phyloP scores from a whole-genome alignment of 1,284 basidiomycete species.

The Phylloboletellus chloephorus region DNA sequence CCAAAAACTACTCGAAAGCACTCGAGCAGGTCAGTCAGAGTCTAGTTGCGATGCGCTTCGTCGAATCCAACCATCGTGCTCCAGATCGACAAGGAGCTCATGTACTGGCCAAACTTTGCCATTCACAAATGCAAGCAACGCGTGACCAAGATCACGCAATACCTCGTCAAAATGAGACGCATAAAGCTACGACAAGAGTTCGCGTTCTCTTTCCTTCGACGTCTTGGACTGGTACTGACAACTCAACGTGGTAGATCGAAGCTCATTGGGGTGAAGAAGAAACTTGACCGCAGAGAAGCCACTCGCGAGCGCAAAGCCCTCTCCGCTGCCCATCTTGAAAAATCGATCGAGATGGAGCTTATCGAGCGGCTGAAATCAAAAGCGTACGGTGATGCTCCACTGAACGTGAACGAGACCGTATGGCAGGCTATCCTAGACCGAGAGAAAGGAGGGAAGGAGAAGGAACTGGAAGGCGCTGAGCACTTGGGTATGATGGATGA shows the following conservation, averaged over 20 bases:
- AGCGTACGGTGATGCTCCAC: slow-evolving; percentile 94
- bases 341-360: slow-evolving; percentile 93
- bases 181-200: slow-evolving; percentile 87
- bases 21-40: slow-evolving; percentile 78
- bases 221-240: slow-evolving; percentile 3
- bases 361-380: slow-evolving; percentile 93
- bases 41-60: background rate
- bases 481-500: slow-evolving; percentile 45
- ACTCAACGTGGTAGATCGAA: slow-evolving; percentile 60
- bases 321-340: slow-evolving; percentile 89
- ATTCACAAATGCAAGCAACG: slow-evolving; percentile 99
- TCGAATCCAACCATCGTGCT: background rate
- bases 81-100: slow-evolving; percentile 90
- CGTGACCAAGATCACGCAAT: slow-evolving; percentile 98
- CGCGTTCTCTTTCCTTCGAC: slow-evolving; percentile 33
- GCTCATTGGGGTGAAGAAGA: slow-evolving; percentile 94
- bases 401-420: slow-evolving; percentile 97
- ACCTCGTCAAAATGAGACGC: slow-evolving; percentile 96
- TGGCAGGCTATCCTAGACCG: slow-evolving; percentile 89
- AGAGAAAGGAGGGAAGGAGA: slow-evolving; percentile 53
- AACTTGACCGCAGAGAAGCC: slow-evolving; percentile 91
- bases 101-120: slow-evolving; percentile 97
- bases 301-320: slow-evolving; percentile 94
- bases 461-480: slow-evolving; percentile 44
- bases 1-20: slow-evolving; percentile 92